Evolutionary conservation across 2,329 filamentous ascomycete genomes (phyloP).

Genomic region (Ophiobolus disseminans): DNA sequence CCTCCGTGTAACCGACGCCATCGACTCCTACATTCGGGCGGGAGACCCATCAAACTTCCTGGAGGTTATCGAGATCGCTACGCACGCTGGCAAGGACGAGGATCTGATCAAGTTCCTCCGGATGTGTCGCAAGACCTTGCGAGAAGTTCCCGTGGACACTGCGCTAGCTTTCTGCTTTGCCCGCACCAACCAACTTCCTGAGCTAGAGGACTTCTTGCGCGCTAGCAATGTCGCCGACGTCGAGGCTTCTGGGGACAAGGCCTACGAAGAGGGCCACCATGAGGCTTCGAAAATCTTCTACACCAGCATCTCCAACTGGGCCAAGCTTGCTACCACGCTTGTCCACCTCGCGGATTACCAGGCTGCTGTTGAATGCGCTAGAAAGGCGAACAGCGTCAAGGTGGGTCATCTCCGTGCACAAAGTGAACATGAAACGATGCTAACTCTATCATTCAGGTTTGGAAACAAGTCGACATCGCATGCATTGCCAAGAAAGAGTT

Average conservation of each 20-base stretch:
- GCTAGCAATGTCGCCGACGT: constrained; percentile 93
- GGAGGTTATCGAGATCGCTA: constrained; percentile 96
- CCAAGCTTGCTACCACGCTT: constrained; percentile 94
- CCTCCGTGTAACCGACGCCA: constrained; percentile 87
- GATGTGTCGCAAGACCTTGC: constrained; percentile 96
- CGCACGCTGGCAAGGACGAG: constrained; percentile 95
- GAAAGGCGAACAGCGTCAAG: constrained; percentile 98
- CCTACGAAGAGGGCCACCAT: constrained; percentile 90
- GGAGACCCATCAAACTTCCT: constrained; percentile 90
- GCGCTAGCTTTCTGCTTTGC: constrained; percentile 93
- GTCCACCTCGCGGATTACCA: constrained; percentile 98
- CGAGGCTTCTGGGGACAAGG: constrained; percentile 97
- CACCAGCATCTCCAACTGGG: constrained; percentile 98
- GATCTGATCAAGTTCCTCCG: constrained; percentile 95
- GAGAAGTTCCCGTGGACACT: constrained; percentile 92
- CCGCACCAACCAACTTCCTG: constrained; percentile 85
- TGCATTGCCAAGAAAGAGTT: constrained; percentile 99
- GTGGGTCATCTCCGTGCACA: too few relatives aligned
- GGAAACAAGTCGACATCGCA: constrained; percentile 97
- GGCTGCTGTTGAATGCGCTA: constrained; percentile 93
- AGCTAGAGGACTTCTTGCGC: constrained; percentile 95
- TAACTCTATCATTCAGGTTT: too few relatives aligned
- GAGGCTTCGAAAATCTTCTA: constrained; percentile 99
- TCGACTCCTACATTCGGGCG: constrained; percentile 97
- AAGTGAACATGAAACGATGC: too few relatives aligned